Conservation (phyloP, 305 asterid genomes). For the Plantago coronopus region DNA sequence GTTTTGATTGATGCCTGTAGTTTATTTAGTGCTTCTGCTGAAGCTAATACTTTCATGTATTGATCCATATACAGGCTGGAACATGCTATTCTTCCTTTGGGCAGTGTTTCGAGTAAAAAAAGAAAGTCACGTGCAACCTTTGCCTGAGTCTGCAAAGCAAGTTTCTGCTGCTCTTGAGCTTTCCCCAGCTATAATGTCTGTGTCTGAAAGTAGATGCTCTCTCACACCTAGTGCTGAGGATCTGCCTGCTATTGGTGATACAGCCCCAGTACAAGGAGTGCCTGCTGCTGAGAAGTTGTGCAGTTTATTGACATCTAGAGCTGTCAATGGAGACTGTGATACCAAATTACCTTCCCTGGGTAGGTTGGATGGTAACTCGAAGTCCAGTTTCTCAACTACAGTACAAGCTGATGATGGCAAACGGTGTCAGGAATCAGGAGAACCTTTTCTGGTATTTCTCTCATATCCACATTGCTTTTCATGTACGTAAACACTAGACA, state of each 20-base stretch:
- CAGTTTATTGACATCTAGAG: conserved; percentile 27
- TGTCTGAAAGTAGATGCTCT: conserved; percentile 52
- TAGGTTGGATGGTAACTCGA: conserved; percentile 27
- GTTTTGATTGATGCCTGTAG: conserved; percentile 12
- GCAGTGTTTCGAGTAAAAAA: conserved; percentile 83
- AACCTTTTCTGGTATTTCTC: conserved; percentile 44
- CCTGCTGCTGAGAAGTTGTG: conserved; percentile 41
- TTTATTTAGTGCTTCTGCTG: conserved; percentile 2
- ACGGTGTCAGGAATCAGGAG: conserved; percentile 33
- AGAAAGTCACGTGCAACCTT: conserved; percentile 35
- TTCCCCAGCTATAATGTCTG: conserved; percentile 49
- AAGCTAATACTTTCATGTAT: conserved; percentile 15
- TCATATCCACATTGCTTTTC: conserved; percentile 6
- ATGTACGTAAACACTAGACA: neutral
- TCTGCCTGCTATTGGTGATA: conserved; percentile 28
- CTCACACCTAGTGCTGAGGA: conserved; percentile 38
- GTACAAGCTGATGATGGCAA: conserved; percentile 30
- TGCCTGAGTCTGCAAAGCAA: conserved; percentile 37
- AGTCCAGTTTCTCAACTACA: conserved; percentile 32
- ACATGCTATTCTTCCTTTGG: conserved; percentile 80
- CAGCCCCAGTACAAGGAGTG: conserved; percentile 27
- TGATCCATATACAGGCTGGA: conserved; percentile 72
- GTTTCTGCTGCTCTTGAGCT: conserved; percentile 37
- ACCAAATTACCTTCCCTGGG: conserved; percentile 37
- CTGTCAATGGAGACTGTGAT: conserved; percentile 34